phyloP scores from a whole-genome alignment of 2,329 filamentous ascomycete genomes.

The Pochonia chlamydosporia region DNA sequence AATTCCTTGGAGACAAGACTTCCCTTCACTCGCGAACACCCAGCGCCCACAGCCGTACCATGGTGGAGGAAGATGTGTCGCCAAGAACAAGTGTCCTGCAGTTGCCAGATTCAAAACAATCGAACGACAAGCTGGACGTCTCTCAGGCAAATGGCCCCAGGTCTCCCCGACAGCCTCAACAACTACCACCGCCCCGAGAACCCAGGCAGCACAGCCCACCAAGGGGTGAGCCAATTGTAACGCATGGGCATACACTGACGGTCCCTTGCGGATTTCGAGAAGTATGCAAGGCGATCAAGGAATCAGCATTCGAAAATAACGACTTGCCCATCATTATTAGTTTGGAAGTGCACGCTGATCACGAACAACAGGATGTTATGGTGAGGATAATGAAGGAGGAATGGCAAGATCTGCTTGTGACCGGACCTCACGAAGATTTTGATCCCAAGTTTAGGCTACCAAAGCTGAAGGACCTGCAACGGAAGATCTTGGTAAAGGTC shows the following conservation, averaged over 20 bases:
- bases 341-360: conserved; percentile 80
- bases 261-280: conserved; percentile 81
- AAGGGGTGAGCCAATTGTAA: conserved; percentile 66
- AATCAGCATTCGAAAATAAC: conserved; percentile 70
- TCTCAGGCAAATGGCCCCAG: conserved; percentile 9
- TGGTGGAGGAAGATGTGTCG: conserved; percentile 23
- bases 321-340: conserved; percentile 84
- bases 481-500: conserved; percentile 81
- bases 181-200: background rate
- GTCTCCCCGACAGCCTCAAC: background rate
- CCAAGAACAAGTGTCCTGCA: conserved; percentile 24
- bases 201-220: conserved; percentile 23
- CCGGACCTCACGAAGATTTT: conserved; percentile 44
- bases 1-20: conserved; percentile 24
- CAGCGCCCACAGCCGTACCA: conserved; percentile 29
- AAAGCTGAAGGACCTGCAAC: conserved; percentile 62
- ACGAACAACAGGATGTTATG: conserved; percentile 84
- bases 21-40: conserved; percentile 31
- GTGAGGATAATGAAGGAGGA: conserved; percentile 89
- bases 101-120: conserved; percentile 24
- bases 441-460: conserved; percentile 55
- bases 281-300: conserved; percentile 73
- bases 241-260: conserved; percentile 79
- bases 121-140: conserved; percentile 28
- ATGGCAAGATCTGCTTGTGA: conserved; percentile 71